Evolutionary conservation across 768 basidiomycete species (phyloP), one percentile per base, ranked within the genome.

Genomic region (Rhodocollybia butyracea): DNA sequence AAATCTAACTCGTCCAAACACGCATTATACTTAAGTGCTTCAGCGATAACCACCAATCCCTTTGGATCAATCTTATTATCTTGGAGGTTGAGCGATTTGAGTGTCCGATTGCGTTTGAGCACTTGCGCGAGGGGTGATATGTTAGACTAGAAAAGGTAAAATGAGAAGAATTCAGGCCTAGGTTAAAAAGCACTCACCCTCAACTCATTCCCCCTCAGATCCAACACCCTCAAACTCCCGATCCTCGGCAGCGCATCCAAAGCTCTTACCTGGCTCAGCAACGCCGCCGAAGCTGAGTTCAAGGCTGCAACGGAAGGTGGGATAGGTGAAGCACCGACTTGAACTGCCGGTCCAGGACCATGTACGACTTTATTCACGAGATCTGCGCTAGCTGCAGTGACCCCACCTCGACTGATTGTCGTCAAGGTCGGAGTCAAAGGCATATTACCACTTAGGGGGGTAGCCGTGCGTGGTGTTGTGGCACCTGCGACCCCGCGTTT

Each of bases 121-220:
- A 98, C 96, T 70, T 98, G 95, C 0, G 94, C 88, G 46, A 98
- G 83, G 64, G 97, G 98, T 0, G 82, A 83, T 32, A 98, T 87
- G 0, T 96, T 95, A 40, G 70, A 81, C 79, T 80, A 45, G 39
- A 40, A 40, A 15, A 40, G 39, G 21, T 19, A 40, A 17, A 40
- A 19, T n/a, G 21, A 7, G 39, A 43, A 43, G 11, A 41, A 27
- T 8, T 31, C 13, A 30, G 38, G 39, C 13, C n/a, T n/a, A 41
- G 19, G 22, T 21, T 10, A 8, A 43, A 43, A 43, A 43, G 27
- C 43, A 40, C 39, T 29, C 27, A 94, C 94, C 64, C 88, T 76
- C 22, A 98, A 77, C 70, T 99, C 97, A 68, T 98, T 99, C 3
- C 90, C 89, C 66, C 85, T 85, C 57, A 99, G 70, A 76, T 98